Percentiles rank a stretch among this genome's conserved stretches.
These are phyloP conservation scores for Yamadazyma dendronema DNA, from an alignment of 1,139 yeast species.

Conservation along the genomic window DNA sequence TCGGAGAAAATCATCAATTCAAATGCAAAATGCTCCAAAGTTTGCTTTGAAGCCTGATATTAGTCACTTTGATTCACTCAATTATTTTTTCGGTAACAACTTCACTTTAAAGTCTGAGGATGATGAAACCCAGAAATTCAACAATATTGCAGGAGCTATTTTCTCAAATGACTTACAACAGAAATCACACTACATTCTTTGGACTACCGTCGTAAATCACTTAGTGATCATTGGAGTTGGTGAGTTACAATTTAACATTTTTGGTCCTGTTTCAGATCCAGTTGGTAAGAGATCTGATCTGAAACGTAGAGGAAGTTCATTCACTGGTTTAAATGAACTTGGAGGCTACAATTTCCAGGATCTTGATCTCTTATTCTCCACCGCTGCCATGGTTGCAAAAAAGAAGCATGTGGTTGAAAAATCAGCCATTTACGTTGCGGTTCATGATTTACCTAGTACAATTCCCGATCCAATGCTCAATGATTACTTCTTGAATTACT, in stretches of 20 bases:
- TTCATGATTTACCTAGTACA: conserved; percentile 35
- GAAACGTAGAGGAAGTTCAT: conserved; percentile 36
- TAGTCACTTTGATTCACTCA: conserved; percentile 10
- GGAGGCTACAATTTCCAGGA: conserved; percentile 46
- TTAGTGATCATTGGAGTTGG: conserved; percentile 36
- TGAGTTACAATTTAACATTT: conserved; percentile 30
- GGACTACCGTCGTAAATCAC: conserved; percentile 25
- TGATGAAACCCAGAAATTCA: conserved; percentile 15
- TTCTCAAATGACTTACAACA: conserved; percentile 41
- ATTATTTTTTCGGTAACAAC: conserved; percentile 6
- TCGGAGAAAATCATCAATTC: conserved; percentile 30
- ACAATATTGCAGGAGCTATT: conserved; percentile 37
- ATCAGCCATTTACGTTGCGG: conserved; percentile 21
- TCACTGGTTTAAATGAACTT: conserved; percentile 38
- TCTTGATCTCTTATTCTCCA: conserved; percentile 34
- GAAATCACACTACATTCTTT: conserved; percentile 35
- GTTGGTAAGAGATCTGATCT: conserved; percentile 18
- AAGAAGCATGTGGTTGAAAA: conserved; percentile 18
- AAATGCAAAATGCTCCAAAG: conserved; percentile 26
- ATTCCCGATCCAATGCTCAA: conserved; percentile 38
- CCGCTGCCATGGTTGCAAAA: conserved; percentile 31
- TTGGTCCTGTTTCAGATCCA: conserved; percentile 22
- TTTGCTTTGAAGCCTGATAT: conserved; percentile 34
- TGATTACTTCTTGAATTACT: conserved; percentile 38
- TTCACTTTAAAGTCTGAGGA: conserved; percentile 10